Base-by-base conservation (phyloP, 164 flowering plant species). In the Vitis rotundifolia region DNA sequence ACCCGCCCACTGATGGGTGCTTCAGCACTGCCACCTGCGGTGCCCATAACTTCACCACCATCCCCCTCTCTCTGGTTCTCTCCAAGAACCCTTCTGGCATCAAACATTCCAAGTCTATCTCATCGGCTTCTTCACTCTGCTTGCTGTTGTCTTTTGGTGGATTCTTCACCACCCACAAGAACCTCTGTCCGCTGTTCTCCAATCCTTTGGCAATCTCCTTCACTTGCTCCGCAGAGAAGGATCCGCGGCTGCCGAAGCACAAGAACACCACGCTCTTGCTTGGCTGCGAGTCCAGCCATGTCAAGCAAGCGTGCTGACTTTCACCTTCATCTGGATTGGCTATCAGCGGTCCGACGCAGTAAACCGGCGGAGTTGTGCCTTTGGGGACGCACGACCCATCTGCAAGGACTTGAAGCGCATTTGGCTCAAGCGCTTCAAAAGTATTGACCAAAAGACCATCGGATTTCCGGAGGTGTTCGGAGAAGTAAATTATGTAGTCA, bases 11-110 rank as follows among this genome's bases (percentile, higher is more conserved):
- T 11, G 71, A 26, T 5, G 14, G 9, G 18, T 66, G 75, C 8
- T 11, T 19, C 2, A 72, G 64, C 1, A 72, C 37, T 3, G 28
- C 51, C 11, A 16, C 51, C n/a, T 72, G 69, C 11, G 75, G 75
- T 1, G 60, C 75, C 75, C 75, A 72, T 15, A 49, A 48, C 44
- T 60, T 59, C 64, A 72, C 13, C 2, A 66, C 54, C 44, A 65
- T 5, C 0, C 65, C 72, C 15, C 56, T 63, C 8, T 44, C 60
- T 61, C 63, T 64, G 29, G 52, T 52, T 53, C 68, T 54, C 13
- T 65, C 64, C 58, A 64, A 9, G 18, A 64, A 65, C 14, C 69
- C 69, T n/a, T 71, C 57, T 1, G 74, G 74, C 10, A 71, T 15
- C 0, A 64, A 8, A 5, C 3, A 16, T 2, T 71, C 68, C 49